Percentiles rank a stretch among this genome's conserved stretches.
phyloP scores from a whole-genome alignment of 2,329 filamentous ascomycete species.

The Claviceps pusilla region DNA sequence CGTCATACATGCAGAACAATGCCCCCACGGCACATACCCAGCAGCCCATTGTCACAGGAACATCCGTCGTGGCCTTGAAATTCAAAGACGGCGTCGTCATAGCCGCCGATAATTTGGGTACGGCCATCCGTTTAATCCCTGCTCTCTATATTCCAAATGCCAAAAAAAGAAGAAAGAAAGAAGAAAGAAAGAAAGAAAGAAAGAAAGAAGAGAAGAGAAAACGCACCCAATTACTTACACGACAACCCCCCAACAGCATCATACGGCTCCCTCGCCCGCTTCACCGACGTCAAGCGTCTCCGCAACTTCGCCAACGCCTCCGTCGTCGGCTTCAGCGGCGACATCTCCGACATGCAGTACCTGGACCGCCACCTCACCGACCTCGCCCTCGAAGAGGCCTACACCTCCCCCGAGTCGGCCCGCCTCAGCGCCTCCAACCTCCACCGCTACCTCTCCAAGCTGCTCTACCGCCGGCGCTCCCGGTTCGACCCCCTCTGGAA shows the following conservation, averaged over 20 bases:
- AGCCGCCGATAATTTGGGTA: conserved; percentile 91
- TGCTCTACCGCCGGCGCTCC: conserved; percentile 86
- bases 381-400: conserved; percentile 79
- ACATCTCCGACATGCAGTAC: conserved; percentile 98
- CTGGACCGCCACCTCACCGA: conserved; percentile 80
- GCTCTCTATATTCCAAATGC: neutral
- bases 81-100: conserved; percentile 94
- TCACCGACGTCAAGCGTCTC: conserved; percentile 91
- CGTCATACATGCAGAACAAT: conserved; percentile 59
- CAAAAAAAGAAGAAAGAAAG: neutral
- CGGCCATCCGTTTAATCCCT: neutral
- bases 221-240: neutral
- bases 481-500: conserved; percentile 99
- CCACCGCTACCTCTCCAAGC: conserved; percentile 90
- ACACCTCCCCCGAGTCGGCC: conserved; percentile 33
- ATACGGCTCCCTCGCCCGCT: conserved; percentile 91
- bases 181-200: neutral
- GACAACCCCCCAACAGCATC: conserved; percentile 46
- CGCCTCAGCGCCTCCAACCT: conserved; percentile 80
- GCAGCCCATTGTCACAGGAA: conserved; percentile 86
- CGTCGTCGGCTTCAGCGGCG: conserved; percentile 86
- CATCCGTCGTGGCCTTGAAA: conserved; percentile 87
- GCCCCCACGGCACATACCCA: conserved; percentile 77
- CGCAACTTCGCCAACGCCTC: conserved; percentile 72
- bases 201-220: neutral